Conservation (phyloP, 2,329 filamentous ascomycete species). For the Xylaria sp. region DNA sequence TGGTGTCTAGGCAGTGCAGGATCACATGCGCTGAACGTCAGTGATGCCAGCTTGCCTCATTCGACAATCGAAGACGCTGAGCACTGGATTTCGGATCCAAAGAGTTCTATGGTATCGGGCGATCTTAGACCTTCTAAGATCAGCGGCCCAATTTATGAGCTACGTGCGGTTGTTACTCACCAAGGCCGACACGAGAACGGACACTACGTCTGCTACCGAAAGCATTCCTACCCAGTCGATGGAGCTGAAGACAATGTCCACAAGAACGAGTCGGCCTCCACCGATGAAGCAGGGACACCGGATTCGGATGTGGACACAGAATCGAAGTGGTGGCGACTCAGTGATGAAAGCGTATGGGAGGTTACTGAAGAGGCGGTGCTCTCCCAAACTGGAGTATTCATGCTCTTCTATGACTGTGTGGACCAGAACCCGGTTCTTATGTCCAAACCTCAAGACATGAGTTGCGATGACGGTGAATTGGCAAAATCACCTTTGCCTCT, state of each 20-base stretch:
- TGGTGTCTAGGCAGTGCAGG: constrained; percentile 71
- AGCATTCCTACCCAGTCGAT: constrained; percentile 45
- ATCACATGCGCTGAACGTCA: constrained; percentile 7
- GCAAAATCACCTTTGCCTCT: background rate
- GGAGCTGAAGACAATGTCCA: constrained; percentile 5
- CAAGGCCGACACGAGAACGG: constrained; percentile 90
- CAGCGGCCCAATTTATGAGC: constrained; percentile 61
- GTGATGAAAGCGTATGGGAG: constrained; percentile 75
- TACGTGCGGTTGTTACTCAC: constrained; percentile 82
- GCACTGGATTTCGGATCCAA: constrained; percentile 65
- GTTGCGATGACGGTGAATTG: background rate
- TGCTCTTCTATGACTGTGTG: constrained; percentile 89
- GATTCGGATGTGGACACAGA: constrained; percentile 25
- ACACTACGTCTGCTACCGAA: constrained; percentile 88
- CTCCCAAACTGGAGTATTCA: constrained; percentile 78
- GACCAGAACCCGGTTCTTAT: constrained; percentile 46
- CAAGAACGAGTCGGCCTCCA: background rate
- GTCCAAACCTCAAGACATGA: background rate
- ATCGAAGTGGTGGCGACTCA: constrained; percentile 81
- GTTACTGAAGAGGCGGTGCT: constrained; percentile 70
- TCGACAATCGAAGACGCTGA: constrained; percentile 31
- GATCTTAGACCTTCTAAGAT: constrained; percentile 45
- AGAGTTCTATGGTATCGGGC: constrained; percentile 66
- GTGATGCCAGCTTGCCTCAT: constrained; percentile 19
- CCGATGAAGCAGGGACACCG: constrained; percentile 16